Base-by-base conservation (phyloP, 164 flowering plant genomes). In the Saururus chinensis region DNA sequence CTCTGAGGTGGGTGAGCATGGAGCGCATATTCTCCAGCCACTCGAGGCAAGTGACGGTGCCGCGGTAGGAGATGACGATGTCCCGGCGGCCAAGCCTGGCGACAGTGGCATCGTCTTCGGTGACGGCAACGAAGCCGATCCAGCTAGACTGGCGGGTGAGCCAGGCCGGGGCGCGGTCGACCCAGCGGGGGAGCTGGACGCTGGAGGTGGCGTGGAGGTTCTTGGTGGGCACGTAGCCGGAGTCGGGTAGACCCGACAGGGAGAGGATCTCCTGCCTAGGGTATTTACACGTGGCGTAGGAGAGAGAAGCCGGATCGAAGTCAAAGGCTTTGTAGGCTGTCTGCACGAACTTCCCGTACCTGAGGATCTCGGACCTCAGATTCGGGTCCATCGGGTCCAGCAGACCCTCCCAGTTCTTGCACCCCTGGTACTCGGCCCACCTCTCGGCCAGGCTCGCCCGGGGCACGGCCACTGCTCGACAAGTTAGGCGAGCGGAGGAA, bases 81-180 rank as follows among this genome's bases (percentile, higher is more conserved):
- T 89, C 97, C 1, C 97, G 79, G 4, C 97, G 69, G 0, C 97
- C 97, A 0, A 89, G 75, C 63, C 92, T 55, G 1, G 79, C 57
- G 37, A 89, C 81, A 64, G 81, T 92, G 0, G 74, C 72, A 68
- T 73, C 64, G 71, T 89, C 83, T 16, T 85, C 68, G 48, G 88
- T 80, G 0, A 89, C 88, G 4, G 96, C 95, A 67, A 89, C 92
- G 74, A 79, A 87, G 1, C 96, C 96, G 0, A 87, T 81, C 88
- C 88, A 87, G 75, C 92, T 85, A 42, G 92, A 81, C 65, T 65
- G 74, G 0, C 69, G 69, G 0, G 76, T 60, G 17, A 74, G 49
- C 88, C 88, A 86, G 42, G 65, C 68, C 0, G 84, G 86, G 0
- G 70, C 65, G 57, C 58, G 66, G 8, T 78, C 70, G 0, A 68